Base-by-base conservation (phyloP, 2,329 filamentous ascomycete genomes). In the Ophiobolus disseminans region DNA sequence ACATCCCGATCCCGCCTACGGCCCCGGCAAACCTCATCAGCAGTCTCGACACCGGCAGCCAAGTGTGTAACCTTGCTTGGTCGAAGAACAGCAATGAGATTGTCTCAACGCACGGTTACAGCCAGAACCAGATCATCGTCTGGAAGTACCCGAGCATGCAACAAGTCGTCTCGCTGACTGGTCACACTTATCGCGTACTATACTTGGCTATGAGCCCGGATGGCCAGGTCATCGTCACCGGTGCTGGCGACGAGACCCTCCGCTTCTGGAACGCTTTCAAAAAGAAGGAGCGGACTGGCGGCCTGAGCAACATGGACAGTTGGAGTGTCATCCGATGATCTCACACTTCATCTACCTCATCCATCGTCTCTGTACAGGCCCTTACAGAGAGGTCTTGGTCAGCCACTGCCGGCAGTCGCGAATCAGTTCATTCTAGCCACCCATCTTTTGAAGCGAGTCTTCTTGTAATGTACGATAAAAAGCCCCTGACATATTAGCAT, bases 81-180 rank as follows among this genome's bases (percentile, higher is more conserved):
- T 94, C 89, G 14, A 96, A 95, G 69, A 96, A 97, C 73, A 96
- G 91, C 6, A 96, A 97, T 70, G 94, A 99, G 74, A 91, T 99
- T 48, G 93, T 99, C 45, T 93, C 89, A 40, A 99, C 94, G 1
- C 94, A 99, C 69, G 94, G 94, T 5, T 99, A 97, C 77, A 93
- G 88, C 61, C 94, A 99, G 70, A 97, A 99, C 72, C 94, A 97
- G 73, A 97, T 99, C 63, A 93, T 97, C 28, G 91, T 99, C 45
- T 99, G 94, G 94, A 99, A 99, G 69, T 99, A 99, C 69, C 94
- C 94, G 1, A 92, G 88, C 60, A 97, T 99, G 94, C 91, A 91
- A 39, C 94, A 97, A 72, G 91, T 99, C 7, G 93, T 91, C 31
- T 96, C 90, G 60, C 79, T 99, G 36, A 99, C 94, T 0, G 94